Evolutionary conservation across 2,329 filamentous ascomycete genomes (phyloP).

Genomic region (Verticillium alfalfae): DNA sequence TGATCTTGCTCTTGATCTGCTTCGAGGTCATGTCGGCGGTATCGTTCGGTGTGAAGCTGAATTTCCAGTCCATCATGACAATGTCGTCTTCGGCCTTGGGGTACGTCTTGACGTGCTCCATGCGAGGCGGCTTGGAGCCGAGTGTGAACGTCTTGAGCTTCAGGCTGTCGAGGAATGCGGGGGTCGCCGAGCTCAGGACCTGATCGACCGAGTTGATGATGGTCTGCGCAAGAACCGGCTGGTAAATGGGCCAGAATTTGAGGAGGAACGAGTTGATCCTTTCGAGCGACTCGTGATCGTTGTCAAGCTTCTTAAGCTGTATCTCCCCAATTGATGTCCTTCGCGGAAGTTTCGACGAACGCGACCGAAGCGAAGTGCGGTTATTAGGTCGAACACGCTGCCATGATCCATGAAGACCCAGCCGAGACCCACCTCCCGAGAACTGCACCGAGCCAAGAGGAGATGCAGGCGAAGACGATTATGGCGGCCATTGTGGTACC

Average conservation of each 20-base stretch:
- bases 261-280: conserved; percentile 99
- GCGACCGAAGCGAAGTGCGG: conserved; percentile 84
- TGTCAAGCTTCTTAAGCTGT: conserved; percentile 80
- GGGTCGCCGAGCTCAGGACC: conserved; percentile 87
- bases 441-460: conserved; percentile 84
- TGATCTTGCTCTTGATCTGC: conserved; percentile 92
- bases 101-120: conserved; percentile 98
- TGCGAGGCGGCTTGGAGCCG: conserved; percentile 87
- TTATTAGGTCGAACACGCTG: conserved; percentile 91
- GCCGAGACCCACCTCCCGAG: conserved; percentile 84
- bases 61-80: conserved; percentile 99
- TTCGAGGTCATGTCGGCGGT: conserved; percentile 82
- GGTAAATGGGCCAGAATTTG: conserved; percentile 99
- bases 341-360: conserved; percentile 95
- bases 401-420: conserved; percentile 96
- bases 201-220: conserved; percentile 94
- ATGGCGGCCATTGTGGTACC: conserved; percentile 98
- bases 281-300: conserved; percentile 85
- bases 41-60: conserved; percentile 97
- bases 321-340: conserved; percentile 85
- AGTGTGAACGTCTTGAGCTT: conserved; percentile 91
- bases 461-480: conserved; percentile 86
- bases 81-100: conserved; percentile 92
- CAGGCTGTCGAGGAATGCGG: conserved; percentile 87
- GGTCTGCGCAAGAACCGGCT: conserved; percentile 85